Conservation (phyloP, 805 yeast genomes). For the Suhomyces tanzawaensis region DNA sequence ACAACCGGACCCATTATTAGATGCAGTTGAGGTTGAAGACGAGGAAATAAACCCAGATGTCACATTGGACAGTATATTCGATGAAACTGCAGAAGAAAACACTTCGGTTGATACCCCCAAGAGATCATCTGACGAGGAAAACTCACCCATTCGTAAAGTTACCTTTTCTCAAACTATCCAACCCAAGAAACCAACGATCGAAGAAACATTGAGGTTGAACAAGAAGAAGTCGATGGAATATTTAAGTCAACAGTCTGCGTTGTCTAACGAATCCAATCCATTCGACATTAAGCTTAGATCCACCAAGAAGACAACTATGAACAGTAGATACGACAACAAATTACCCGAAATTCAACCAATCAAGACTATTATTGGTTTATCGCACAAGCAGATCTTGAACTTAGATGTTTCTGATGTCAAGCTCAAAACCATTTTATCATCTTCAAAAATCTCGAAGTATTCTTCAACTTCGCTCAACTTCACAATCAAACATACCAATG, state of each 20-base stretch:
- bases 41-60: conserved; percentile 5
- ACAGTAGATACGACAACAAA: conserved; percentile 23
- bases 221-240: conserved; percentile 12
- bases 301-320: conserved; percentile 19
- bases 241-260: conserved; percentile 3
- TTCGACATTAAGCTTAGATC: conserved; percentile 26
- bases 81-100: conserved; percentile 6
- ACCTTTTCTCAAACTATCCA: conserved; percentile 1
- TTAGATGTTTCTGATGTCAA: conserved; percentile 36
- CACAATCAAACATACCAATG: conserved; percentile 21
- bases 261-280: conserved; percentile 13
- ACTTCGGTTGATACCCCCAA: background rate
- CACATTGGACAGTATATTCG: conserved; percentile 11
- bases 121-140: conserved; percentile 1
- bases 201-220: conserved; percentile 13
- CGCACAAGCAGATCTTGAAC: conserved; percentile 32
- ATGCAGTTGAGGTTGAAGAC: conserved; percentile 2
- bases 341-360: conserved; percentile 32
- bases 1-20: background rate
- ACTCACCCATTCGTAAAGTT: conserved; percentile 3
- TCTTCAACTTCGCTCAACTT: conserved; percentile 28
- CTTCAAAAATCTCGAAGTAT: conserved; percentile 29
- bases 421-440: conserved; percentile 33
- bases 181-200: conserved; percentile 9
- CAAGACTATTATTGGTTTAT: conserved; percentile 37